A percentile compares a stretch with the other conserved stretches of the same genome.
Evolutionary conservation across 2,329 filamentous ascomycete genomes (phyloP).

Genomic region (Aureobasidium uvarum): DNA sequence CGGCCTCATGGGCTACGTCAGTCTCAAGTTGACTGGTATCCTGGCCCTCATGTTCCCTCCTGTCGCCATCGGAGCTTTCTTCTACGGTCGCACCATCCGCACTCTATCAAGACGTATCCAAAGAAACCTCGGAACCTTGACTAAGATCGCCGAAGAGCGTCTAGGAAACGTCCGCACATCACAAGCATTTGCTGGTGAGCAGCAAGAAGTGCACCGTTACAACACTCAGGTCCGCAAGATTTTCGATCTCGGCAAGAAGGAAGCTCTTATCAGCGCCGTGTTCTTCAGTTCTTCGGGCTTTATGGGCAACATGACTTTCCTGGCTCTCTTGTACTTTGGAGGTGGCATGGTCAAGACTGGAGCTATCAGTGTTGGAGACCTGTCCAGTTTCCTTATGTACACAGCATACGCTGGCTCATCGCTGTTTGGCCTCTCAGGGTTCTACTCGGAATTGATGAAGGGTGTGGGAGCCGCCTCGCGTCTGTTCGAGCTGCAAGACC

Average conservation of each 20-base stretch:
- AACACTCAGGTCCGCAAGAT: slow-evolving; percentile 90
- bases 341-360: slow-evolving; percentile 86
- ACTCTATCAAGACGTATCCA: slow-evolving; percentile 91
- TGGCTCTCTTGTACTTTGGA: slow-evolving; percentile 85
- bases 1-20: slow-evolving; percentile 92
- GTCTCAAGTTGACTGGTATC: slow-evolving; percentile 82
- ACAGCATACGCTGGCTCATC: slow-evolving; percentile 83
- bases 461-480: slow-evolving; percentile 95
- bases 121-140: slow-evolving; percentile 85
- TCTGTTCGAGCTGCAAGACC: slow-evolving; percentile 92
- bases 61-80: slow-evolving; percentile 82
- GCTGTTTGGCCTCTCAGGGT: slow-evolving; percentile 89
- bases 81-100: slow-evolving; percentile 86
- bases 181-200: slow-evolving; percentile 92
- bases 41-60: slow-evolving; percentile 86
- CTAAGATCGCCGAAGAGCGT: slow-evolving; percentile 97
- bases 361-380: slow-evolving; percentile 81
- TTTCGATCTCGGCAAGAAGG: slow-evolving; percentile 80
- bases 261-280: slow-evolving; percentile 83
- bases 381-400: slow-evolving; percentile 98
- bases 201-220: slow-evolving; percentile 85
- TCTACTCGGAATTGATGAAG: slow-evolving; percentile 99
- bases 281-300: slow-evolving; percentile 88
- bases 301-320: slow-evolving; percentile 93
- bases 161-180: slow-evolving; percentile 94